A percentile compares a stretch with the other conserved stretches of the same genome.
phyloP scores from a whole-genome alignment of 2,329 filamentous ascomycete species.

The Trichophyton verrucosum region DNA sequence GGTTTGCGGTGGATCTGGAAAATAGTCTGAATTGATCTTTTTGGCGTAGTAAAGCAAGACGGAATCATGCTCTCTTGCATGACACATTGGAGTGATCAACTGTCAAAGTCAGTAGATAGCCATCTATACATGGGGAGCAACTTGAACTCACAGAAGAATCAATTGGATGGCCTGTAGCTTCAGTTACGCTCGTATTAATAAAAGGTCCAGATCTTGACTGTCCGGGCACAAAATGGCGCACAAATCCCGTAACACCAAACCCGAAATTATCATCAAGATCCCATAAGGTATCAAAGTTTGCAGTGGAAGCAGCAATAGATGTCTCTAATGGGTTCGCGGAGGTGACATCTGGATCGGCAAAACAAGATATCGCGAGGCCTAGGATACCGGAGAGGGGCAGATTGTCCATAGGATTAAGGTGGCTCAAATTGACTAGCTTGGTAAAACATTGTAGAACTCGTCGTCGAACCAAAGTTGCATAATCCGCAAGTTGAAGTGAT shows the following conservation, averaged over 20 bases:
- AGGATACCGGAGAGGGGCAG: constrained; percentile 84
- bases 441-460: constrained; percentile 91
- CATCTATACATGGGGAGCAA: too few relatives aligned
- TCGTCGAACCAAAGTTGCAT: constrained; percentile 84
- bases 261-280: constrained; percentile 88
- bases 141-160: constrained; percentile 30
- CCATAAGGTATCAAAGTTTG: constrained; percentile 88
- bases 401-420: constrained; percentile 70
- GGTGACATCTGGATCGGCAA: constrained; percentile 72
- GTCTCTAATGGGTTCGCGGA: constrained; percentile 68
- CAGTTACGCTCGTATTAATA: constrained; percentile 14
- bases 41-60: constrained; percentile 57
- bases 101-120: constrained; percentile 17
- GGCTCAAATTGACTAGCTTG: constrained; percentile 77
- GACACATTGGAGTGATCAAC: constrained; percentile 54
- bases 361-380: constrained; percentile 77
- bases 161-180: constrained; percentile 27
- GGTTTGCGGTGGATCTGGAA: constrained; percentile 72
- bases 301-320: constrained; percentile 80
- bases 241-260: constrained; percentile 80
- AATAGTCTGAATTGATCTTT: constrained; percentile 32
- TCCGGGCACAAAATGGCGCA: constrained; percentile 50
- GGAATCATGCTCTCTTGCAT: constrained; percentile 80
- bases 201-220: neutral
- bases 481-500: constrained; percentile 75